Conservation (phyloP, 1,284 basidiomycete species). For the Pyrrhoderma noxium region DNA sequence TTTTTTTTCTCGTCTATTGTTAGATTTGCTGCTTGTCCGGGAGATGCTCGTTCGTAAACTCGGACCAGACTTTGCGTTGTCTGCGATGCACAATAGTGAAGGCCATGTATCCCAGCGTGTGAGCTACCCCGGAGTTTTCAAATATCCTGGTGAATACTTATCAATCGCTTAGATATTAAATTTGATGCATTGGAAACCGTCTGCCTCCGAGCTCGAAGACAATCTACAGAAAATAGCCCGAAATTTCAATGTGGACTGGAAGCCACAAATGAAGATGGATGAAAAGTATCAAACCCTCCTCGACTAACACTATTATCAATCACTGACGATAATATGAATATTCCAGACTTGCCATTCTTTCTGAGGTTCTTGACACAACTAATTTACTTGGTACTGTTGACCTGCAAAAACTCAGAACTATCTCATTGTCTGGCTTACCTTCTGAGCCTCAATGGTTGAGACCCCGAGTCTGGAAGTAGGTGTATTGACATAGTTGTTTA, state of each 20-base stretch:
- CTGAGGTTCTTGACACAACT: slow-evolving; percentile 42
- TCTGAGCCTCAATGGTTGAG: slow-evolving; percentile 65
- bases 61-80: slow-evolving; percentile 48
- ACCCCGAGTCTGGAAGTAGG: slow-evolving; percentile 68
- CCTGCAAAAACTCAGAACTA: slow-evolving; percentile 15
- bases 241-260: slow-evolving; percentile 52
- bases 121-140: slow-evolving; percentile 19
- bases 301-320: slow-evolving; percentile 1
- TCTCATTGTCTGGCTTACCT: slow-evolving; percentile 39
- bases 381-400: slow-evolving; percentile 17
- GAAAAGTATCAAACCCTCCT: slow-evolving; percentile 46
- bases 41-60: slow-evolving; percentile 48
- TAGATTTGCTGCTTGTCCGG: slow-evolving; percentile 52
- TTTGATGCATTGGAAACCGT: slow-evolving; percentile 34
- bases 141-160: neutral
- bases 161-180: neutral
- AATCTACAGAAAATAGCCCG: slow-evolving; percentile 49
- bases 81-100: slow-evolving; percentile 45
- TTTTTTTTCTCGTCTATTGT: neutral
- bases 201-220: slow-evolving; percentile 46
- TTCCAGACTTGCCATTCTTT: slow-evolving; percentile 28
- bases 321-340: slow-evolving; percentile 6
- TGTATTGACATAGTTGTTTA: slow-evolving; percentile 8
- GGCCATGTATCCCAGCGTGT: slow-evolving; percentile 49
- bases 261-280: slow-evolving; percentile 49